These are phyloP conservation scores for Aspergillus candidus DNA, from an alignment of 2,329 filamentous ascomycete species.

Conservation along the genomic window DNA sequence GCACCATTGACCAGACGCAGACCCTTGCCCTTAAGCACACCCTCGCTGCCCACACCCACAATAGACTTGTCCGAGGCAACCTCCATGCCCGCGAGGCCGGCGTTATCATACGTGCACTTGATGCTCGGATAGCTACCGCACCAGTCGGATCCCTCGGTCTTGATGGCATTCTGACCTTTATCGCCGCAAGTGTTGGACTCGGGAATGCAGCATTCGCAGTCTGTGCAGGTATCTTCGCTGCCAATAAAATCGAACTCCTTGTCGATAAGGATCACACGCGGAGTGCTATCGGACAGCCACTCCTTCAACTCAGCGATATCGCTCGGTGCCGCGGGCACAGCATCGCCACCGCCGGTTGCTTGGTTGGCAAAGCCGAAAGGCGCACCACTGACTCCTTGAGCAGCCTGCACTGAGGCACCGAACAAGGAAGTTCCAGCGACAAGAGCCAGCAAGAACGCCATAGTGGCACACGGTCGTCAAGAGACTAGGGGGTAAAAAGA, in stretches of 20 bases:
- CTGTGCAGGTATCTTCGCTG: slow-evolving; percentile 16
- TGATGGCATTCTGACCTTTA: slow-evolving; percentile 51
- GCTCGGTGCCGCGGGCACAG: slow-evolving; percentile 47
- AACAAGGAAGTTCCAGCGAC: slow-evolving; percentile 15
- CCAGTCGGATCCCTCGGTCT: slow-evolving; percentile 43
- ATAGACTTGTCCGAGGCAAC: slow-evolving; percentile 53
- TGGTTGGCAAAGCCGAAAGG: slow-evolving; percentile 45
- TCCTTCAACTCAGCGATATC: slow-evolving; percentile 49
- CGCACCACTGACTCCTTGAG: slow-evolving; percentile 20
- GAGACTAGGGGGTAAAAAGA: background rate
- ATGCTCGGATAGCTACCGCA: slow-evolving; percentile 49
- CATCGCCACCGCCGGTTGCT: slow-evolving; percentile 55
- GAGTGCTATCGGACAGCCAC: slow-evolving; percentile 50
- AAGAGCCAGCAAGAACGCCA: slow-evolving; percentile 16
- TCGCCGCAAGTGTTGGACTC: slow-evolving; percentile 30
- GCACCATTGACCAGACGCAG: slow-evolving; percentile 40
- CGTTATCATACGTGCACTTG: slow-evolving; percentile 45
- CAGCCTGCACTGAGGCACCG: slow-evolving; percentile 13
- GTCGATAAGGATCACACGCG: slow-evolving; percentile 55
- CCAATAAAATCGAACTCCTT: slow-evolving; percentile 37
- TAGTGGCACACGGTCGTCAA: background rate
- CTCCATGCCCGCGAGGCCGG: slow-evolving; percentile 44
- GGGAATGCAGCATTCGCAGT: slow-evolving; percentile 26
- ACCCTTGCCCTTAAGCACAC: slow-evolving; percentile 53
- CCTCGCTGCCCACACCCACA: slow-evolving; percentile 47